Base-by-base conservation (phyloP, 2,329 filamentous ascomycete genomes). In the Sporothrix dimorphospora region DNA sequence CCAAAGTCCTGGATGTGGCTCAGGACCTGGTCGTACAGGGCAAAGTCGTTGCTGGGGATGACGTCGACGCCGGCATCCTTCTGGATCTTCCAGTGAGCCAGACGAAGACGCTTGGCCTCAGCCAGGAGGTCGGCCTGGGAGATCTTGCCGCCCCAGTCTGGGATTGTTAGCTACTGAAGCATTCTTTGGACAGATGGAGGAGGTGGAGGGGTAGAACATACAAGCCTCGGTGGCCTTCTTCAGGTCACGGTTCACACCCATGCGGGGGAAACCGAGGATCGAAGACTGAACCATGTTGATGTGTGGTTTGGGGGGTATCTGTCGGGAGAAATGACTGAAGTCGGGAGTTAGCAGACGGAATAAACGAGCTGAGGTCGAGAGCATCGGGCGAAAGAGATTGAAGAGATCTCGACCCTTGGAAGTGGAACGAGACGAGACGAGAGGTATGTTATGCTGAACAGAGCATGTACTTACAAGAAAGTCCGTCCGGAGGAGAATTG, bases 141-240 rank as follows among this genome's bases (percentile, higher is more conserved):
- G 83, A 97, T 88, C 89, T 98, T 99, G 84, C 92, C 95, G 80
- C 86, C 92, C 96, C 96, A 99, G 85, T 90, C 86, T 82, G 67
- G 1, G 4, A 4, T 5, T 57, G 70, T 73, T 51, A 73, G 72
- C 59, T 38, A n/a, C 42, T 51, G 21, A 45, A 2, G 5, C 2
- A 27, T 47, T 21, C 76, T 73, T 7, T 14, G 57, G 38, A 16
- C 7, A 67, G 14, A 61, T 21, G 6, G 45, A n/a, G 16, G 7
- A 11, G 34, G 3, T 53, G n/a, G 55, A 45, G 27, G 47, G 67
- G 38, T 49, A 86, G 91, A 53, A 85, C 86, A 81, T 77, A 88
- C 86, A 99, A 83, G 95, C 94, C 86, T 99, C 96, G 78, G 94
- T 99, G 81, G 96, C 96, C 91, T 99, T 99, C 92, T 99, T 99